Evolutionary conservation across 2,329 filamentous ascomycete species (phyloP), one percentile per base, ranked within the genome.

Genomic region (Harringtonia lauricola): DNA sequence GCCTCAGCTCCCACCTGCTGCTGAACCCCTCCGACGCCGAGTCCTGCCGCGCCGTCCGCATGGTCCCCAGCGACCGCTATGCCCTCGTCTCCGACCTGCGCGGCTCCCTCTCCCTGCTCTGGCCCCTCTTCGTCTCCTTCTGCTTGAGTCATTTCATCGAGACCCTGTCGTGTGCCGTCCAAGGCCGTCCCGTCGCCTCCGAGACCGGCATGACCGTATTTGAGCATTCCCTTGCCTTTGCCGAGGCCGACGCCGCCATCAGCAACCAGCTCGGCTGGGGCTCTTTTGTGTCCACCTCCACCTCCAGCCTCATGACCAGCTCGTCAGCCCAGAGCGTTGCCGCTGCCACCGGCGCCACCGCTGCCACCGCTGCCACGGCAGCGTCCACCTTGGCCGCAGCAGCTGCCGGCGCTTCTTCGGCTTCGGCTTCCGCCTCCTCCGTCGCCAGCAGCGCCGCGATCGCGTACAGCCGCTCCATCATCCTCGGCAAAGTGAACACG

Each of bases 171-270:
- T 94, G 87, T 59, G 86, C 90, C 10, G 73, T 96, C 8, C 87
- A 95, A 59, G 90, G 90, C 28, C 79, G 84, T 3, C 75, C 79
- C 3, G 76, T 86, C 1, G 77, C 84, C 49, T 83, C 86, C 0
- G 92, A 96, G 63, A 94, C 87, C 2, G 89, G 88, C 17, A 95
- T 96, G 86, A 95, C 89, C 0, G 75, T 95, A 2, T 95, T 96
- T 55, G 92, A 98, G 59, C 89, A 95, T 57, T 95, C 89, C 0
- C 70, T 98, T 9, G 90, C 90, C 3, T 98, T 96, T 64, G 87
- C 90, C 12, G 92, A 98, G 62, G 90, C 90, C 9, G 92, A 98
- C 59, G 83, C 86, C 26, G 84, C 89, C 50, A 81, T 95, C 37
- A 81, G 81, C 53, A 85, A 81, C 51, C 84, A 88, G 41, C 74